Conservation (phyloP, 2,329 filamentous ascomycete species). For the Paraphoma sp. region DNA sequence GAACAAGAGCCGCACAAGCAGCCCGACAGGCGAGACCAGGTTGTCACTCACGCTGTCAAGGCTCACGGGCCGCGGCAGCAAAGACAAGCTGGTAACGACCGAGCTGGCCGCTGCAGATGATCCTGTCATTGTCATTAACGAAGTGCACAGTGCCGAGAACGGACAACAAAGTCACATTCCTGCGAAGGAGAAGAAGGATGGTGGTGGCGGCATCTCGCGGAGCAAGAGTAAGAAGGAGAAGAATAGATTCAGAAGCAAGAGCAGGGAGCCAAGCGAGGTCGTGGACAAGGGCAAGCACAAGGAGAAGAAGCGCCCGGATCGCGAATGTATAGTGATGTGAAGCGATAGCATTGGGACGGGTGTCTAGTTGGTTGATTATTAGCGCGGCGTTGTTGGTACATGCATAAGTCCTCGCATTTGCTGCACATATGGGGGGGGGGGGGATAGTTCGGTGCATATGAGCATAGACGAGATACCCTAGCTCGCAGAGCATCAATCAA, state of each 20-base stretch:
- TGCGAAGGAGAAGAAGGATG: slow-evolving; percentile 32
- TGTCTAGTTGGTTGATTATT: slow-evolving; percentile 13
- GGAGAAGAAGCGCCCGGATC: slow-evolving; percentile 45
- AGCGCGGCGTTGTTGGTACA: slow-evolving; percentile 32
- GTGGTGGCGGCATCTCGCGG: slow-evolving; percentile 20
- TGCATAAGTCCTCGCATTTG: not conserved
- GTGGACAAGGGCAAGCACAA: slow-evolving; percentile 37
- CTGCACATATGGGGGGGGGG: not conserved
- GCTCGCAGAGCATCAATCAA: not conserved
- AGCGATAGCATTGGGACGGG: not conserved
- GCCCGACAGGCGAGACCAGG: slow-evolving; percentile 49
- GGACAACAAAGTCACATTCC: slow-evolving; percentile 17
- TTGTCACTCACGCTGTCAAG: slow-evolving; percentile 51
- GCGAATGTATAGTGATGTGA: slow-evolving; percentile 56
- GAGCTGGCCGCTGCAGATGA: slow-evolving; percentile 30
- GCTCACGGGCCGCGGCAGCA: slow-evolving; percentile 50
- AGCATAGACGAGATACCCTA: slow-evolving; percentile 36
- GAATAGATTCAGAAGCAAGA: slow-evolving; percentile 48
- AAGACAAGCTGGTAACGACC: slow-evolving; percentile 45
- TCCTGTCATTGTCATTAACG: slow-evolving; percentile 36
- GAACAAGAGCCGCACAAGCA: slow-evolving; percentile 51
- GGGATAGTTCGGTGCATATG: not conserved
- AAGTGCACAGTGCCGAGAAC: slow-evolving; percentile 20
- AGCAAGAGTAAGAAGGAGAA: slow-evolving; percentile 43
- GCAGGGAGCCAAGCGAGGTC: slow-evolving; percentile 45